Percentiles rank a stretch among this genome's conserved stretches.
These are phyloP conservation scores for Ceriops tagal DNA, from an alignment of 345 rosid genomes.

Conservation along the genomic window DNA sequence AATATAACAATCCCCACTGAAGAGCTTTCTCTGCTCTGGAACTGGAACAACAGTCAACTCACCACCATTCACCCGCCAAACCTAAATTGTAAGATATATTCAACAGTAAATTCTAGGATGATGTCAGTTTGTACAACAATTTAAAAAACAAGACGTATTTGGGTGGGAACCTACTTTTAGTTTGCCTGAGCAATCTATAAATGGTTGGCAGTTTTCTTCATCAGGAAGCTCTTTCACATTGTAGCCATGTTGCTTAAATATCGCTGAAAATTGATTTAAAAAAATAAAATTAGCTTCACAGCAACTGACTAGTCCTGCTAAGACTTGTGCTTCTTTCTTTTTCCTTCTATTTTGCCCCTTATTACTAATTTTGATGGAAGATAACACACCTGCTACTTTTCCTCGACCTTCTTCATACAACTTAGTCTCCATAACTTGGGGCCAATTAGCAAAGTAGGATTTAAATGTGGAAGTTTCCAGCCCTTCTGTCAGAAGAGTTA, in stretches of 20 bases:
- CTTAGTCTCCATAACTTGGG: constrained; percentile 48
- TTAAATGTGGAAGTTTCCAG: constrained; percentile 60
- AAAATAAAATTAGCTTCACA: constrained; percentile 13
- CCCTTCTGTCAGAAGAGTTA: constrained; percentile 71
- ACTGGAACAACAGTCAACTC: constrained; percentile 48
- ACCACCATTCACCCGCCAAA: constrained; percentile 62
- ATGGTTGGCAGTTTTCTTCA: constrained; percentile 47
- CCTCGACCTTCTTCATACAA: constrained; percentile 80
- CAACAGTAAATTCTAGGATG: constrained; percentile 10
- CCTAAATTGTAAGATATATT: constrained; percentile 40
- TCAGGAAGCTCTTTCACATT: constrained; percentile 70
- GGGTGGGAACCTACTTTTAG: constrained; percentile 45
- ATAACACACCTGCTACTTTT: constrained; percentile 77
- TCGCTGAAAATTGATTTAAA: constrained; percentile 47
- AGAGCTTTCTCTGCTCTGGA: constrained; percentile 66
- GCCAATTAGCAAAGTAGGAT: constrained; percentile 70
- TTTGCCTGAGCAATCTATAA: constrained; percentile 52
- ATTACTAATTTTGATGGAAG: constrained; percentile 10
- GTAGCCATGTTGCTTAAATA: constrained; percentile 73
- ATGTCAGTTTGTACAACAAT: constrained; percentile 13
- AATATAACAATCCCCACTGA: constrained; percentile 72
- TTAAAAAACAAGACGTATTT: constrained; percentile 2
- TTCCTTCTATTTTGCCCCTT: background rate
- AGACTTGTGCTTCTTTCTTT: constrained; percentile 3
- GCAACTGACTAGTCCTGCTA: background rate